Evolutionary conservation across 2,329 filamentous ascomycete genomes (phyloP), one percentile per base, ranked within the genome.

Genomic region (Neonectria ditissima): DNA sequence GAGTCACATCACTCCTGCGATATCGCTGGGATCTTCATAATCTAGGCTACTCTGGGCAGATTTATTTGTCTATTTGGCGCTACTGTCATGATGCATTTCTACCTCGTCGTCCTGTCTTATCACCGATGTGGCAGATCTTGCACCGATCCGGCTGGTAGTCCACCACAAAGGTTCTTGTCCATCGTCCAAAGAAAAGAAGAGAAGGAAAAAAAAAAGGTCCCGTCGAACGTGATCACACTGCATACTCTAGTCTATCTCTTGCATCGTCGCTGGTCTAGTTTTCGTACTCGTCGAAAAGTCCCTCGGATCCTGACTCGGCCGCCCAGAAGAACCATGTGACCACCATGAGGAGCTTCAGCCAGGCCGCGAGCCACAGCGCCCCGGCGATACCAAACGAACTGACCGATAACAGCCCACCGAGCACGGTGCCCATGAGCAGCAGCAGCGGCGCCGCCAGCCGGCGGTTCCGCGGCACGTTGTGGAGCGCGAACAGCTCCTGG

Each of bases 301-400:
- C 6, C 14, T 37, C 34, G 34, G 14, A 37, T 16, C 73, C 68
- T 41, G 62, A 52, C 66, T 85, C 83, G 1, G 77, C 81, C 2
- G 83, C 86, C 90, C 90, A 92, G 1, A 85, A 67, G 22, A 88
- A 77, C 89, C 90, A 92, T 0, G 84, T 78, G 2, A 86, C 20
- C 0, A 87, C 82, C 67, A 90, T 87, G 13, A 78, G 57, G 1
- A 84, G 69, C 79, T 92, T 92, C 55, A 91, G 71, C 0, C 72
- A 77, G 0, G 86, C 82, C 0, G 87, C 87, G 20, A 83, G 82
- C 88, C 88, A 91, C 64, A 91, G 69, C 2, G 86, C 84, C 3
- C 82, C 84, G 0, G 80, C 80, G 22, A 85, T 84, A 1, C 85
- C 85, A 5, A 85, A 59, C 0, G 74, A 67, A 50, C 77, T 84